Conservation (phyloP, 305 asterid species). For the Fraxinus nigra region DNA sequence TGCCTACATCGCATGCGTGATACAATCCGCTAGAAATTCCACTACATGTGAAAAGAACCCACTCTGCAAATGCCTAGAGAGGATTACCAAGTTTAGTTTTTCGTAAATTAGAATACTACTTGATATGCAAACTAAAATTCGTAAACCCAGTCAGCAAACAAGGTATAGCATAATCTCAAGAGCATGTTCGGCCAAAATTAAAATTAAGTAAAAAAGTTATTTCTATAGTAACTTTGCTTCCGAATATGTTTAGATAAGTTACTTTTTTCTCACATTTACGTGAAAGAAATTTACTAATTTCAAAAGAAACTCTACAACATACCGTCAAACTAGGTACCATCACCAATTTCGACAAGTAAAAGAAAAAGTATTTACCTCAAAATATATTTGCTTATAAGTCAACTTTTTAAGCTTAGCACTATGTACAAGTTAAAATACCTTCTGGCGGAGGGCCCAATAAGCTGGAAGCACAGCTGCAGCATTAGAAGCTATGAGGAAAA, state of each 20-base stretch:
- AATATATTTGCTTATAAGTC: background rate
- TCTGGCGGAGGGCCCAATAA: constrained; percentile 88
- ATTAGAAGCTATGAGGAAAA: constrained; percentile 86
- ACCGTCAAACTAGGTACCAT: background rate
- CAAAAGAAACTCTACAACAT: background rate
- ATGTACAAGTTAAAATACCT: constrained; percentile 40
- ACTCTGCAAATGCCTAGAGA: constrained; percentile 88
- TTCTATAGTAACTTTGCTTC: background rate
- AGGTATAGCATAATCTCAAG: background rate
- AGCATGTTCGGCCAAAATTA: background rate
- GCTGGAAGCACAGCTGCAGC: constrained; percentile 92
- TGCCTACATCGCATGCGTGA: constrained; percentile 95
- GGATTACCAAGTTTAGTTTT: constrained; percentile 10
- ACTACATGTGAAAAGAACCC: constrained; percentile 89
- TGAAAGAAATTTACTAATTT: background rate
- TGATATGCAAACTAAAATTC: background rate
- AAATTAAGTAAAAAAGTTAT: background rate
- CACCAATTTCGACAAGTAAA: background rate
- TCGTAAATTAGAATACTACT: background rate
- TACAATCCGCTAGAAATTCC: constrained; percentile 90
- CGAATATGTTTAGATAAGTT: background rate
- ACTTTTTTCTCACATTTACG: background rate
- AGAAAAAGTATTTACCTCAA: background rate
- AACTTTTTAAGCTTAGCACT: background rate
- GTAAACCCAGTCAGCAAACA: background rate